phyloP scores from a whole-genome alignment of 2,329 filamentous ascomycete genomes.

The Fusarium liriodendri region DNA sequence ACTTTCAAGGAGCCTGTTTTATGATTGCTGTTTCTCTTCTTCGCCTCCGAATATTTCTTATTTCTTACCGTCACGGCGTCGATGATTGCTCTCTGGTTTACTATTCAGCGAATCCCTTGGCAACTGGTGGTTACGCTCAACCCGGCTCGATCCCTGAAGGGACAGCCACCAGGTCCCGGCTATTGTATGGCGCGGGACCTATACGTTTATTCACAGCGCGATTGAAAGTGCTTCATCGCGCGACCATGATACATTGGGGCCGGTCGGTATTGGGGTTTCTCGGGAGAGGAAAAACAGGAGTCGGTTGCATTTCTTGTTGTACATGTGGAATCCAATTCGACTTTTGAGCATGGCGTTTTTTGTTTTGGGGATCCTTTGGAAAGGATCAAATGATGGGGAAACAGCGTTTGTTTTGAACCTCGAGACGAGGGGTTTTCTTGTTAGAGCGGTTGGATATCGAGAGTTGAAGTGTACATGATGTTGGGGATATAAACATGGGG shows the following conservation, averaged over 20 bases:
- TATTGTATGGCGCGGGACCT: constrained; percentile 28
- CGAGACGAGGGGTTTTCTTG: constrained; percentile 1
- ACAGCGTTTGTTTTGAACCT: constrained; percentile 13
- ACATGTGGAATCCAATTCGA: constrained; percentile 23
- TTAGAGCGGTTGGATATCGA: neutral
- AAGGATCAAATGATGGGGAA: constrained; percentile 10
- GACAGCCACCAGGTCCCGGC: constrained; percentile 28
- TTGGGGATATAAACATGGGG: constrained; percentile 25
- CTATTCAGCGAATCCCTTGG: constrained; percentile 37
- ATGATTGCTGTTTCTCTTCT: constrained; percentile 30
- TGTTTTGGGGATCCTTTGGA: constrained; percentile 14
- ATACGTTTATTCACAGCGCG: constrained; percentile 44
- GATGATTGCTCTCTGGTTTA: constrained; percentile 30
- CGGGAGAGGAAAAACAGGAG: constrained; percentile 37
- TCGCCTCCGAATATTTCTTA: constrained; percentile 16
- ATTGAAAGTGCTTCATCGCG: constrained; percentile 47
- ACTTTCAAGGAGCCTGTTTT: constrained; percentile 30
- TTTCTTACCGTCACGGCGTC: constrained; percentile 36
- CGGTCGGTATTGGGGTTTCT: constrained; percentile 28
- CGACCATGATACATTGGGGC: constrained; percentile 38
- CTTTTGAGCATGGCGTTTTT: constrained; percentile 37
- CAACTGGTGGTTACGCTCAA: constrained; percentile 40
- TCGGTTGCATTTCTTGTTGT: constrained; percentile 37
- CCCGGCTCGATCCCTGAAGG: constrained; percentile 29
- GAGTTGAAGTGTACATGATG: neutral